Base-by-base conservation (phyloP, 164 flowering plant species). In the Piper betle region DNA sequence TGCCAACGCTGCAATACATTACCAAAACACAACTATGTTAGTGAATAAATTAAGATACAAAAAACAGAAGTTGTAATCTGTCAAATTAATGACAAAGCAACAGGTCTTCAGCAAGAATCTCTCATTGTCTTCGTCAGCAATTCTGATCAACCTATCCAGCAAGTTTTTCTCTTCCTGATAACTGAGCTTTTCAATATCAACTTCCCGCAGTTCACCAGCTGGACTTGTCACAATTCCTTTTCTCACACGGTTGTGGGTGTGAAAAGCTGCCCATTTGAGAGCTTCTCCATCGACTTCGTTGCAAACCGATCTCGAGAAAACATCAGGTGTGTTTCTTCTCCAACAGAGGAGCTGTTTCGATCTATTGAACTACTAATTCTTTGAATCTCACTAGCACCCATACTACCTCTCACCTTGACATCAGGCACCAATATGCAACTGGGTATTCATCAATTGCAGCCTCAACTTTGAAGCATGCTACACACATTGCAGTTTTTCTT, bases 281-380 rank as follows among this genome's bases (percentile, higher is more conserved):
- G 87, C 96, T 60, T 86, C 96, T 64, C 86, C 92, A 50, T 88
- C 92, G 39, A 83, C 85, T 64, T 80, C 85, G 9, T 67, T 80
- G 39, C 75, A 33, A 10, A 75, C 57, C 19, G 88, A 85, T 43
- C 75, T 65, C 0, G 91, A 85, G 43, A 87, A 81, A 5, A 69
- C 75, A 6, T 80, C 84, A 25, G 38, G 37, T 0, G 71, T 60
- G 5, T 40, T 68, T 68, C 66, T 76, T 60, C 81, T 81, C 85
- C 87, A 79, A 68, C 19, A 1, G 72, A 78, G 53, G 72, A 74
- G 8, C 61, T 69, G 17, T 64, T 41, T 12, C 83, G 68, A 25
- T 25, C 33, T 25, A 25, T 25, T 7, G 77, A 61, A 64, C 91
- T 77, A 41, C 69, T 58, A 20, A 64, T 57, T 38, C 58, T 61